A percentile compares a stretch with the other conserved stretches of the same genome.
These are phyloP conservation scores for Zygotorulaspora chibaensis DNA, from an alignment of 805 yeast genomes.

Conservation along the genomic window DNA sequence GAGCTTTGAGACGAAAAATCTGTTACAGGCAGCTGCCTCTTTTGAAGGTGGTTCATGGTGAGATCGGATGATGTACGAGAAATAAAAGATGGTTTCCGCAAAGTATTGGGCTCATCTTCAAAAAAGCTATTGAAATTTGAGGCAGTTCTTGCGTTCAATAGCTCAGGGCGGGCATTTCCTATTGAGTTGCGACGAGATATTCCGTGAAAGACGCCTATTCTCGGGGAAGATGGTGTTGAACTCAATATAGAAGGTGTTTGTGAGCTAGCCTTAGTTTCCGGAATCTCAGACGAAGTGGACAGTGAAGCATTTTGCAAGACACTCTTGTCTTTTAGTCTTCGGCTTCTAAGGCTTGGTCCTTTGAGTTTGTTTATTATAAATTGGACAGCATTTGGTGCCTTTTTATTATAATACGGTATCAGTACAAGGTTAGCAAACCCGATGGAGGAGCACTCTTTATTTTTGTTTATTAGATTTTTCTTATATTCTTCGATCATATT, in stretches of 20 bases:
- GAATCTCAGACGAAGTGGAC: background rate
- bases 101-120: slow-evolving; percentile 16
- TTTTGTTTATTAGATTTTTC: slow-evolving; percentile 22
- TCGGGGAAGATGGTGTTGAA: slow-evolving; percentile 15
- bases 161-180: slow-evolving; percentile 5
- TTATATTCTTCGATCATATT: slow-evolving; percentile 22
- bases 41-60: slow-evolving; percentile 28
- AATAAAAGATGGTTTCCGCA: slow-evolving; percentile 18
- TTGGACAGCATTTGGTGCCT: slow-evolving; percentile 44
- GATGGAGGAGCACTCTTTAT: slow-evolving; percentile 38
- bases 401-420: slow-evolving; percentile 49
- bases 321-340: slow-evolving; percentile 9
- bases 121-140: slow-evolving; percentile 29
- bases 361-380: slow-evolving; percentile 46
- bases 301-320: slow-evolving; percentile 2
- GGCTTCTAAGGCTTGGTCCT: slow-evolving; percentile 40
- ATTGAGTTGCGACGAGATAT: background rate
- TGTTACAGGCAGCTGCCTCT: slow-evolving; percentile 28
- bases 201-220: slow-evolving; percentile 1
- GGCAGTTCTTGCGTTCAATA: slow-evolving; percentile 16
- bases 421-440: slow-evolving; percentile 51
- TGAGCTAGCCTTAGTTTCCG: background rate
- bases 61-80: slow-evolving; percentile 30
- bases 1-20: slow-evolving; percentile 14
- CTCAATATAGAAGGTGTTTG: slow-evolving; percentile 9